Evolutionary conservation across 148 eudicot species (phyloP).

Genomic region (Rhododendron mucronatum): DNA sequence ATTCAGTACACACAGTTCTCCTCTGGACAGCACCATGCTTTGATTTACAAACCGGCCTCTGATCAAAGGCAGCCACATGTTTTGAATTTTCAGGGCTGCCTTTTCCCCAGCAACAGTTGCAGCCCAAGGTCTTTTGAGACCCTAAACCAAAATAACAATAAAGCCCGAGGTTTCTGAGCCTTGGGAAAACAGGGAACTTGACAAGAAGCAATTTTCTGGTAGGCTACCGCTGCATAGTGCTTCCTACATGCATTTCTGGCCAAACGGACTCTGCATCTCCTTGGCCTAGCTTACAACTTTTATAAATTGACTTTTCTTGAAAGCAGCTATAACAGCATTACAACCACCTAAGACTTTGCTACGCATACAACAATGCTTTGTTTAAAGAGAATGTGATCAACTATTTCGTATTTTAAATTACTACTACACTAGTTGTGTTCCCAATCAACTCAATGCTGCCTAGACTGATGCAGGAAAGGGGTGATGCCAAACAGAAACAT

Average conservation of each 20-base stretch:
- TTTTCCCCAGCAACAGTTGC: background rate
- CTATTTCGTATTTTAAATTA: background rate
- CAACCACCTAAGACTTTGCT: background rate
- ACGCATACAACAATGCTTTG: background rate
- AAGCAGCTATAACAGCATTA: conserved; percentile 1
- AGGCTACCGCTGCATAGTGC: background rate
- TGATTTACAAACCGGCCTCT: background rate
- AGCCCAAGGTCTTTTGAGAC: background rate
- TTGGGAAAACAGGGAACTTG: background rate
- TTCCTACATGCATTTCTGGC: background rate
- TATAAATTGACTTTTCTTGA: background rate
- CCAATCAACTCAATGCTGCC: background rate
- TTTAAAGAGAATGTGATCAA: background rate
- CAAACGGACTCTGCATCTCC: background rate
- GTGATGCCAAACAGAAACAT: background rate
- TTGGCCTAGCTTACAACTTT: background rate
- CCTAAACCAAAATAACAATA: background rate
- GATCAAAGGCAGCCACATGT: background rate
- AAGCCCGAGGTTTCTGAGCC: background rate
- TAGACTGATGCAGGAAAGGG: background rate
- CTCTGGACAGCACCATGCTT: background rate
- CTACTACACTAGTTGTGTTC: background rate
- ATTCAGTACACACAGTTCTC: background rate
- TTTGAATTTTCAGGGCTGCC: background rate
- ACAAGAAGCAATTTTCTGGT: background rate